phyloP scores from a whole-genome alignment of 1,139 yeast species.

The Pichia sp. region DNA sequence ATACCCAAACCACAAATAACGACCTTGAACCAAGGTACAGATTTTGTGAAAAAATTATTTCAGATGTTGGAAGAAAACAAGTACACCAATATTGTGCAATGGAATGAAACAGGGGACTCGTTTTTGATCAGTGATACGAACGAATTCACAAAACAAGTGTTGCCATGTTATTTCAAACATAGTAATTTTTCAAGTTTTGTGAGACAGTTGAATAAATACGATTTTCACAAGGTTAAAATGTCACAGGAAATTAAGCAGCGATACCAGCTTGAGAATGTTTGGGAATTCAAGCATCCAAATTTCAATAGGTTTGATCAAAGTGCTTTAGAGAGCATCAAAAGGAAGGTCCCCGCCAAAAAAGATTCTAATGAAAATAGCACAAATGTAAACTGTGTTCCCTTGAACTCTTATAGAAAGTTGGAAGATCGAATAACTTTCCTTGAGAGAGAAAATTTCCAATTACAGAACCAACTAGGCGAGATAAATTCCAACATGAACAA shows the following conservation, averaged over 20 bases:
- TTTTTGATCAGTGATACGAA: slow-evolving; percentile 86
- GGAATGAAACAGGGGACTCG: slow-evolving; percentile 79
- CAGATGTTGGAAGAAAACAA: slow-evolving; percentile 80
- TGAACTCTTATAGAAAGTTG: slow-evolving; percentile 17
- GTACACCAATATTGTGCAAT: slow-evolving; percentile 65
- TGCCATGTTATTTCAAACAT: slow-evolving; percentile 90
- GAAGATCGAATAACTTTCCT: slow-evolving; percentile 20
- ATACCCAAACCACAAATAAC: too few relatives aligned
- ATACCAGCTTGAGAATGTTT: slow-evolving; percentile 69
- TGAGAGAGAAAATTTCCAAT: slow-evolving; percentile 18
- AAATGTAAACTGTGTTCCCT: slow-evolving; percentile 14
- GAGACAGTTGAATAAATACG: slow-evolving; percentile 90
- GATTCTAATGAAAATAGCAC: slow-evolving; percentile 13
- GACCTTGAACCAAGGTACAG: slow-evolving; percentile 31
- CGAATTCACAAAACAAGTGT: slow-evolving; percentile 75
- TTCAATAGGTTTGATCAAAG: slow-evolving; percentile 66
- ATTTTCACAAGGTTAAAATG: slow-evolving; percentile 82
- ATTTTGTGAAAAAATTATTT: slow-evolving; percentile 67
- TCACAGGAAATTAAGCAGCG: slow-evolving; percentile 20
- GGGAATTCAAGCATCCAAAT: slow-evolving; percentile 94
- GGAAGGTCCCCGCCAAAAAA: slow-evolving; percentile 58
- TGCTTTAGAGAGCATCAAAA: slow-evolving; percentile 66
- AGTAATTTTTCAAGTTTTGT: slow-evolving; percentile 92
- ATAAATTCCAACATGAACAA: slow-evolving; percentile 10
- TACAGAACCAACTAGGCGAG: slow-evolving; percentile 12